Evolutionary conservation across 1,284 basidiomycete species (phyloP).

Genomic region (Trametes pubescens): DNA sequence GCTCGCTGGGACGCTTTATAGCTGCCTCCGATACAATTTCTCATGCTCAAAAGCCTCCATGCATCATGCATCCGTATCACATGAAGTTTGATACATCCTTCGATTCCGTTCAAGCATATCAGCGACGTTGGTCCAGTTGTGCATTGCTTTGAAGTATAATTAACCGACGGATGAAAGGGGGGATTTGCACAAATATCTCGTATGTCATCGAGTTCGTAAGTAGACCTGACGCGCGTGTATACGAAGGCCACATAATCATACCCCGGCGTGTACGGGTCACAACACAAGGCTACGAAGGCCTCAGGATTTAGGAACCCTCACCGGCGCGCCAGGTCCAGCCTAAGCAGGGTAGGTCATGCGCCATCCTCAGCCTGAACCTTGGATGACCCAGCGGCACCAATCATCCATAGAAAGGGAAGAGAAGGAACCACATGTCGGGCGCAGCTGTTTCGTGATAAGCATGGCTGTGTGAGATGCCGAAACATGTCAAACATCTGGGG

Average conservation of each 20-base stretch:
- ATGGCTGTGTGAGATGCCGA: constrained; percentile 1
- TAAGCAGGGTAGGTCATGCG: neutral
- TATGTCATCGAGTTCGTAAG: too few relatives aligned
- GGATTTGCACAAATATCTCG: too few relatives aligned
- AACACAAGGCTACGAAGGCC: too few relatives aligned
- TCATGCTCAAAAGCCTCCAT: neutral
- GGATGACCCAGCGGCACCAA: neutral
- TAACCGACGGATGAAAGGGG: neutral
- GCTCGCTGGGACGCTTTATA: neutral
- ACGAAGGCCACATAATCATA: too few relatives aligned
- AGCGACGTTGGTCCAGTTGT: neutral
- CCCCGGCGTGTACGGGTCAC: too few relatives aligned
- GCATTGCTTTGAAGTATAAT: neutral
- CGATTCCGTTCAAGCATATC: neutral
- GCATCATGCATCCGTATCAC: constrained; percentile 8
- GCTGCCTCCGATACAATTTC: neutral
- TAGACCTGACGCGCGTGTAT: too few relatives aligned
- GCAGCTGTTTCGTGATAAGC: neutral
- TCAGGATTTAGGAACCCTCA: neutral
- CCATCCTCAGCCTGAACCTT: neutral
- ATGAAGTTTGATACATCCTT: neutral
- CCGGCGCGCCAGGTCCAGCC: neutral
- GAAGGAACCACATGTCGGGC: constrained; percentile 1
- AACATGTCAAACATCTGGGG: neutral
- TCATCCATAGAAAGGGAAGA: constrained; percentile 1